Evolutionary conservation across 2,329 filamentous ascomycete genomes (phyloP), one percentile per base, ranked within the genome.

Genomic region (Ophiostoma tasmaniense): DNA sequence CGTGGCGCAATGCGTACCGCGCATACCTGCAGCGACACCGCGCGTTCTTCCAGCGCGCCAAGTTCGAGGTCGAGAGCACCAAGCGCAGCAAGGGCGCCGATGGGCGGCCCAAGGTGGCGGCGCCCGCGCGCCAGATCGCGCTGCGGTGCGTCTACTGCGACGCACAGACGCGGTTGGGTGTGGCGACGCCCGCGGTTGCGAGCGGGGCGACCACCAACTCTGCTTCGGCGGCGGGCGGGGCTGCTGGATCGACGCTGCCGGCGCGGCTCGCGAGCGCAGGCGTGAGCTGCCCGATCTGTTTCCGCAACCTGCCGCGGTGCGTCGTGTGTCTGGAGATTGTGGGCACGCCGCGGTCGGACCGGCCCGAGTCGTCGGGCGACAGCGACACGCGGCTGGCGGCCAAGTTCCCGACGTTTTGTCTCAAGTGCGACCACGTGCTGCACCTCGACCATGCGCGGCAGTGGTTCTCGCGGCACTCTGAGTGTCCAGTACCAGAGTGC

Each of bases 101-200:
- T 33, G 89, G 89, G 55, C 78, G 79, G 8, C 85, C 85, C n/a
- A 84, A 85, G 8, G 83, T 90, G 72, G 87, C 86, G 69, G 84
- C 88, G 0, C 84, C 89, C 0, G 86, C 86, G 1, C 82, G 88
- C 39, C 90, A 92, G 78, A 86, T 94, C 67, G 87, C 89, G 4
- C 84, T 95, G 66, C 86, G 90, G 64, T 95, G 91, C 78, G 84
- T 90, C 65, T 91, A 91, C 79, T 95, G 91, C 79, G 88, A 90
- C 74, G 82, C 85, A 42, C 83, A 86, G 75, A 84, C 83, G 66
- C 84, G 81, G 42, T 79, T 84, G 17, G 30, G 50, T 13, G 59
- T 11, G 13, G 6, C 30, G 61, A 35, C 35, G 66, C 59, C 52
- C 45, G 55, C 55, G 11, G 73, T 37, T 50, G 66, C 59, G 17